A percentile compares a stretch with the other conserved stretches of the same genome.
phyloP scores from a whole-genome alignment of 2,329 filamentous ascomycete genomes.

The Aspergillus caelatus region DNA sequence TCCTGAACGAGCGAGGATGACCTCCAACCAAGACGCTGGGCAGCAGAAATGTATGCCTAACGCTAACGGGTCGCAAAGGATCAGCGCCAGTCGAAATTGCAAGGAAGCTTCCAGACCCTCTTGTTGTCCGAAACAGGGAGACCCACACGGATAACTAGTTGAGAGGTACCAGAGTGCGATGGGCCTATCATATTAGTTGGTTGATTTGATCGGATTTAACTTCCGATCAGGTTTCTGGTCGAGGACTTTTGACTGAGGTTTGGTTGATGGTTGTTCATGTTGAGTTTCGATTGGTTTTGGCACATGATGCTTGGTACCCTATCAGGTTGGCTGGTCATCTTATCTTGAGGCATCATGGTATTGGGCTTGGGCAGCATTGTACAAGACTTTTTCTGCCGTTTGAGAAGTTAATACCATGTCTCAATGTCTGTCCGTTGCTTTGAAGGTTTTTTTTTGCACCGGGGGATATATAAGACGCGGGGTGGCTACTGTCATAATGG shows the following conservation, averaged over 20 bases:
- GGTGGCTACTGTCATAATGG: too few relatives aligned
- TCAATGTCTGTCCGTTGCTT: neutral
- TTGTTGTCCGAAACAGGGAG: neutral
- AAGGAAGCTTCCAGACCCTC: neutral
- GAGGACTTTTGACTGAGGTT: neutral
- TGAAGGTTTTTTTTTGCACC: too few relatives aligned
- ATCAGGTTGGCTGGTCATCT: neutral
- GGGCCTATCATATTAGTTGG: neutral
- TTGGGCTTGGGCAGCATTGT: neutral
- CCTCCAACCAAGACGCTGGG: neutral
- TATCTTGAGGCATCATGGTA: neutral
- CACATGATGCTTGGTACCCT: neutral
- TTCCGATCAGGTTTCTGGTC: neutral
- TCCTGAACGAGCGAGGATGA: neutral
- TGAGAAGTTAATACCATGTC: neutral
- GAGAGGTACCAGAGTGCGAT: neutral
- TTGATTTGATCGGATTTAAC: neutral
- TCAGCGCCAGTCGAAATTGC: neutral
- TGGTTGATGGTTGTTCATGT: neutral
- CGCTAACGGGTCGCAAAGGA: neutral
- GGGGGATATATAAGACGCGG: too few relatives aligned
- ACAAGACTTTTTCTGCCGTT: neutral
- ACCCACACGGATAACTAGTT: neutral
- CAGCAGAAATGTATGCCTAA: neutral
- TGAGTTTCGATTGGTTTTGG: neutral